These are phyloP conservation scores for Zygoascus meyerae DNA, from an alignment of 1,139 yeast species.

Conservation along the genomic window DNA sequence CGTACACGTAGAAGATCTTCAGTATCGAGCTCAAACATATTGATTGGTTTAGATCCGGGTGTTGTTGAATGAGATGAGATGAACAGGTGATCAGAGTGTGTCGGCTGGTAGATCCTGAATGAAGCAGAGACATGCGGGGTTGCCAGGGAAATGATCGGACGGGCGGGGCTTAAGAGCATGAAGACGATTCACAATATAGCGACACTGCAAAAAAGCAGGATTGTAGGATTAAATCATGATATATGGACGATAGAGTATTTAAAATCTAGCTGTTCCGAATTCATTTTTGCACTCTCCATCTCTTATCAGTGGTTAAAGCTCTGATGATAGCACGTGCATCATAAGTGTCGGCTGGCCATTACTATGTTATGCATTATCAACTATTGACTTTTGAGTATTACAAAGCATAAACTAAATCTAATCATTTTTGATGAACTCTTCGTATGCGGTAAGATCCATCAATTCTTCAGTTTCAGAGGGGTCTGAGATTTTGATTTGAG, in stretches of 20 bases:
- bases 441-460: constrained; percentile 57
- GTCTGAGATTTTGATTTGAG: constrained; percentile 57
- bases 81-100: not conserved
- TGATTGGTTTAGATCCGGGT: not conserved
- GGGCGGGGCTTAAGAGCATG: not conserved
- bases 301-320: no score
- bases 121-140: not conserved
- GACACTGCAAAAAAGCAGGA: no score
- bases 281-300: no score
- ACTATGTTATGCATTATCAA: no score
- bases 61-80: not conserved
- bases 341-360: no score
- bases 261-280: no score
- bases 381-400: no score
- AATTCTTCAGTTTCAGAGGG: constrained; percentile 40
- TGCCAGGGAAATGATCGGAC: not conserved
- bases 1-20: constrained; percentile 7
- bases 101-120: not conserved
- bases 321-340: no score
- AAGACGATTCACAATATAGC: not conserved
- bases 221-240: no score
- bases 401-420: not conserved
- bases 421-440: constrained; percentile 46
- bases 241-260: no score
- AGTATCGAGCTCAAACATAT: constrained; percentile 7